These are phyloP conservation scores for Zygoascus ofunaensis DNA, from an alignment of 805 yeast genomes.

Conservation along the genomic window DNA sequence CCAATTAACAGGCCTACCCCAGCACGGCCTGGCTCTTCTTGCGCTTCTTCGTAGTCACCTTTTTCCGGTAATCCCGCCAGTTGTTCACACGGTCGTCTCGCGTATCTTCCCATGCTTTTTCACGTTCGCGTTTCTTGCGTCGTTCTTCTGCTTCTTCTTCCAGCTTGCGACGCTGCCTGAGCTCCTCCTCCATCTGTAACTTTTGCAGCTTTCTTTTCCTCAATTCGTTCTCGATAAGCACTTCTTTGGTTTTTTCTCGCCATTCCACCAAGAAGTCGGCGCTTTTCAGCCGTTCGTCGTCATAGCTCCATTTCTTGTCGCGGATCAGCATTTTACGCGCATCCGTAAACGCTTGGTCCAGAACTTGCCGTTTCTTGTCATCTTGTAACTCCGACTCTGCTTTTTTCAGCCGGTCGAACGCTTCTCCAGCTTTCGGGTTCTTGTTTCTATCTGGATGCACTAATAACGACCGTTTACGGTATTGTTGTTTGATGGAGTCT, in stretches of 20 bases:
- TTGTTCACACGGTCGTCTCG: slow-evolving; percentile 48
- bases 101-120: slow-evolving; percentile 50
- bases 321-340: slow-evolving; percentile 33
- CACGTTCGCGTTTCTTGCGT: slow-evolving; percentile 31
- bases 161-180: slow-evolving; percentile 29
- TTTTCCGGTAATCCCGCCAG: slow-evolving; percentile 47
- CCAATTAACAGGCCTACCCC: too few relatives aligned
- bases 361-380: slow-evolving; percentile 31
- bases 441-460: slow-evolving; percentile 62
- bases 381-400: slow-evolving; percentile 39
- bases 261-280: slow-evolving; percentile 33
- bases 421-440: slow-evolving; percentile 50
- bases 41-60: slow-evolving; percentile 39
- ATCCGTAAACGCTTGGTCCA: slow-evolving; percentile 39
- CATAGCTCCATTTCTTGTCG: slow-evolving; percentile 31
- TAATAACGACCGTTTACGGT: slow-evolving; percentile 49
- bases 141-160: slow-evolving; percentile 29
- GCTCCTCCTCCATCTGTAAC: slow-evolving; percentile 35
- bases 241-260: slow-evolving; percentile 35
- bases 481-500: slow-evolving; percentile 37
- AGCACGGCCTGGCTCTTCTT: slow-evolving; percentile 37
- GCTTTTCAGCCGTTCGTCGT: slow-evolving; percentile 32
- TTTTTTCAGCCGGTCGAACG: slow-evolving; percentile 54
- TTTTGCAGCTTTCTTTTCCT: slow-evolving; percentile 36
- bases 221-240: slow-evolving; percentile 40